A percentile compares a stretch with the other conserved stretches of the same genome.
Conservation (phyloP, 1,284 basidiomycete species). For the Filobasidium uniguttulatum region DNA sequence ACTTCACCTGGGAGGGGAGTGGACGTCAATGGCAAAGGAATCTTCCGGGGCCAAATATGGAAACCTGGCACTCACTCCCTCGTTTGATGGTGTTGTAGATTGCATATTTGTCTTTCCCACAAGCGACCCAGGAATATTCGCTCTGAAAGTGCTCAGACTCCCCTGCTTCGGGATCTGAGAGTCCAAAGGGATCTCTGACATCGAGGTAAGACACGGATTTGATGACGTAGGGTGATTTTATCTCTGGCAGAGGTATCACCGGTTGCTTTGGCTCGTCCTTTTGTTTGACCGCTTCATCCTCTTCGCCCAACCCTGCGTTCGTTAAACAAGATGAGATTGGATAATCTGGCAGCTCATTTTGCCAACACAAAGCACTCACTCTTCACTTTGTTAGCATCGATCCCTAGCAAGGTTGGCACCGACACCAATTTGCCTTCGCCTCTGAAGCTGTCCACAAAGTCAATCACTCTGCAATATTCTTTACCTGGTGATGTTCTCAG, state of each 20-base stretch:
- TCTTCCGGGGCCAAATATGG: slow-evolving; percentile 52
- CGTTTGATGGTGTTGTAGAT: too few species aligned
- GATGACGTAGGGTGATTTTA: slow-evolving; percentile 12
- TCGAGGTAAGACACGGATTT: slow-evolving; percentile 57
- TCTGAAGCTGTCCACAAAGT: slow-evolving; percentile 69
- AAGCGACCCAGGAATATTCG: slow-evolving; percentile 46
- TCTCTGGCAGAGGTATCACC: slow-evolving; percentile 7
- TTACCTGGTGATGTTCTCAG: slow-evolving; percentile 80
- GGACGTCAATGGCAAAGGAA: too few species aligned
- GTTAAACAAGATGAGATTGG: neutral
- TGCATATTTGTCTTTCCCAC: slow-evolving; percentile 58
- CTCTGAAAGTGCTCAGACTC: slow-evolving; percentile 43
- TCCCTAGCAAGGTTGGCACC: slow-evolving; percentile 71
- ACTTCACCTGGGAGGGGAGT: too few species aligned
- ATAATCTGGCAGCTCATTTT: slow-evolving; percentile 37
- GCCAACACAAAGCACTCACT: slow-evolving; percentile 45
- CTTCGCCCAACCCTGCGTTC: neutral
- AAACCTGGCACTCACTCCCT: too few species aligned
- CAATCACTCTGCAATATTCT: slow-evolving; percentile 72
- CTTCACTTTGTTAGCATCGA: slow-evolving; percentile 53
- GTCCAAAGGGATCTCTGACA: slow-evolving; percentile 59
- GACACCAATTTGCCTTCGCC: slow-evolving; percentile 62
- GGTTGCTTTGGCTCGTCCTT: slow-evolving; percentile 16
- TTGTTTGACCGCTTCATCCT: neutral
- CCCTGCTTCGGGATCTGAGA: slow-evolving; percentile 27